Evolutionary conservation across 2,329 filamentous ascomycete species (phyloP), one percentile per base, ranked within the genome.

Genomic region (Monosporascus sp.): DNA sequence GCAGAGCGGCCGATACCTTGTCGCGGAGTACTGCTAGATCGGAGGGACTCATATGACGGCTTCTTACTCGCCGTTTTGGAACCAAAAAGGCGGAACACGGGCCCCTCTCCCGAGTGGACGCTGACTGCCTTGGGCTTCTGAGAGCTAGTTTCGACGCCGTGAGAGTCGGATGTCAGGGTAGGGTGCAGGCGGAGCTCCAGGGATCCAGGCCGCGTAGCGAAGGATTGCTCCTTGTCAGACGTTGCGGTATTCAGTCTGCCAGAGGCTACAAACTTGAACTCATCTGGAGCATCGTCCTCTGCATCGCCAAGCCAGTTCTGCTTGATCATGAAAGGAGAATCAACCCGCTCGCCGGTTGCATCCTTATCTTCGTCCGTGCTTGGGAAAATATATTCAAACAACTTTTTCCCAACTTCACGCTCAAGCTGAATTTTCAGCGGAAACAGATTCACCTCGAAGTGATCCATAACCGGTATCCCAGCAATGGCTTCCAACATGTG

Each of bases 341-440:
- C 82, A 37, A 78, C 79, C 35, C 72, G 71, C 47, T 74, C 74
- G 24, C 61, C 68, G 4, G 60, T 56, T 31, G 51, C 46, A 18
- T 54, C 50, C 52, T 72, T 74, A 71, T 68, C 85, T n/a, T 69
- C 75, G 20, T 87, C 85, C 60, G 89, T 83, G 11, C 88, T 90
- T 0, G 94, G 95, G 75, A 99, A 99, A 61, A 99, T 90, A 70
- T 99, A 99, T 72, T 97, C 92, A 61, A 99, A 96, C 2, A 99
- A 77, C 60, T 88, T 90, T 73, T 95, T 93, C 45, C 92, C 93
- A 48, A 96, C 86, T 62, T 97, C 92, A 37, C 86, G 87, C 70
- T 99, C 94, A 37, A 99, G 78, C 68, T 99, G 94, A 22, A 99
- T 85, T 70, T 91, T 95, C 68, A 99, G 82, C 0, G 94, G 95